These are phyloP conservation scores for Boletus insuetus DNA, from an alignment of 768 basidiomycete species.

Conservation along the genomic window DNA sequence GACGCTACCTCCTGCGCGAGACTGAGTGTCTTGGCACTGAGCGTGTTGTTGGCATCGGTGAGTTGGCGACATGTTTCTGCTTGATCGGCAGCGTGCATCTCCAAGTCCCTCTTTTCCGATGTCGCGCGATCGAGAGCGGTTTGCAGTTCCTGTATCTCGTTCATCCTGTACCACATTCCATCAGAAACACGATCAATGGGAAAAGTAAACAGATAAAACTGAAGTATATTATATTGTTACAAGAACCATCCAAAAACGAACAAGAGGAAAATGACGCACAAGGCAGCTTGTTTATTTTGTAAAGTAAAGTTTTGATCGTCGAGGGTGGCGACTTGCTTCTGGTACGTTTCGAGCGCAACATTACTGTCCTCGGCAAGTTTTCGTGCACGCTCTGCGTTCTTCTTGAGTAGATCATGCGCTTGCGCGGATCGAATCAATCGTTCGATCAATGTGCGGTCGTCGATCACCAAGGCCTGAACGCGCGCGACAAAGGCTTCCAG, in stretches of 20 bases:
- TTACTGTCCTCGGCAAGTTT: conserved; percentile 85
- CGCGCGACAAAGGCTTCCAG: conserved; percentile 75
- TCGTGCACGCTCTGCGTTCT: conserved; percentile 88
- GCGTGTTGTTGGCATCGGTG: conserved; percentile 71
- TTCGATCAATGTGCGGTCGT: conserved; percentile 83
- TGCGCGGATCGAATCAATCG: conserved; percentile 81
- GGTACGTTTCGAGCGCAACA: conserved; percentile 80
- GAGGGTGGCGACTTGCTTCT: conserved; percentile 78
- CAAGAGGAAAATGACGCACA: conserved; percentile 46
- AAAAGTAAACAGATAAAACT: neutral
- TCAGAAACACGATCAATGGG: neutral
- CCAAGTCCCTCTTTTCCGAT: conserved; percentile 66
- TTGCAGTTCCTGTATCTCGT: conserved; percentile 62
- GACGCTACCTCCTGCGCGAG: conserved; percentile 37
- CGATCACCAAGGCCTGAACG: conserved; percentile 77
- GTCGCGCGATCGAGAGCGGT: conserved; percentile 56
- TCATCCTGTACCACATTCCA: conserved; percentile 44
- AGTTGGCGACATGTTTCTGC: conserved; percentile 72
- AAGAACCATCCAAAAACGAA: neutral
- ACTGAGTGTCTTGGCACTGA: conserved; percentile 68
- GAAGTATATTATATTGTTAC: neutral
- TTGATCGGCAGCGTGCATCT: conserved; percentile 65
- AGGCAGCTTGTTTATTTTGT: conserved; percentile 47
- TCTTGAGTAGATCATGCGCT: conserved; percentile 88
- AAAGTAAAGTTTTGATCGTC: conserved; percentile 69